Percentiles rank a stretch among this genome's conserved stretches.
Evolutionary conservation across 345 rosid genomes (phyloP).

Genomic region (Dovyalis caffra): DNA sequence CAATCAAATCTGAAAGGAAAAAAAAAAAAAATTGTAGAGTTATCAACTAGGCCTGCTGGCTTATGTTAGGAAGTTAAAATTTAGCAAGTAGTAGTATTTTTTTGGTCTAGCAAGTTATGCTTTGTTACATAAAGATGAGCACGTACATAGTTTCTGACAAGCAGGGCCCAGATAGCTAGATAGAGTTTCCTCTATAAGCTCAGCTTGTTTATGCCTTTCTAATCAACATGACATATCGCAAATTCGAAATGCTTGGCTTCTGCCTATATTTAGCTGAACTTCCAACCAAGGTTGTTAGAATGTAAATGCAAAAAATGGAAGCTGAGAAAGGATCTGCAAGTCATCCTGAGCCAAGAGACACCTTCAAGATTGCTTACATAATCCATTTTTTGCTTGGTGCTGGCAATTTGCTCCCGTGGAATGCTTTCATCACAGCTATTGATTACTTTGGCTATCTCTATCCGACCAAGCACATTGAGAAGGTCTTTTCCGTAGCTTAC

Average conservation of each 20-base stretch:
- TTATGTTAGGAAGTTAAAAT: conserved; percentile 7
- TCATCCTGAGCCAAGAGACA: conserved; percentile 53
- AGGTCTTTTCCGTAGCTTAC: conserved; percentile 87
- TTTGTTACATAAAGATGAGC: background rate
- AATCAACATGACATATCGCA: conserved; percentile 26
- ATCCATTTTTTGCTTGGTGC: conserved; percentile 92
- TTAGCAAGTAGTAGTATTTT: background rate
- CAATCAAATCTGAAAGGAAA: conserved; percentile 43
- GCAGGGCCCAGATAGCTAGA: background rate
- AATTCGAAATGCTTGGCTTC: background rate
- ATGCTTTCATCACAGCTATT: conserved; percentile 81
- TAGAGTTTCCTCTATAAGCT: conserved; percentile 2
- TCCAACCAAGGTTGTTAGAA: conserved; percentile 6
- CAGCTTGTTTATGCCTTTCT: conserved; percentile 27
- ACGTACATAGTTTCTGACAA: background rate
- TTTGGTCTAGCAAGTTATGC: too few relatives aligned
- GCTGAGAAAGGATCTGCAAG: conserved; percentile 32
- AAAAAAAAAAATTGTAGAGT: conserved; percentile 9
- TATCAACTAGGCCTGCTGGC: conserved; percentile 21
- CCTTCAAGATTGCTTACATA: conserved; percentile 64
- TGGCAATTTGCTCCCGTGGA: conserved; percentile 96
- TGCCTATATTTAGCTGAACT: conserved; percentile 22
- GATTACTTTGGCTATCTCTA: conserved; percentile 78
- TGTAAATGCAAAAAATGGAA: conserved; percentile 39
- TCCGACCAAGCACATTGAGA: conserved; percentile 68